Evolutionary conservation across 805 yeast genomes (phyloP).

Genomic region (Candida glaebosa): DNA sequence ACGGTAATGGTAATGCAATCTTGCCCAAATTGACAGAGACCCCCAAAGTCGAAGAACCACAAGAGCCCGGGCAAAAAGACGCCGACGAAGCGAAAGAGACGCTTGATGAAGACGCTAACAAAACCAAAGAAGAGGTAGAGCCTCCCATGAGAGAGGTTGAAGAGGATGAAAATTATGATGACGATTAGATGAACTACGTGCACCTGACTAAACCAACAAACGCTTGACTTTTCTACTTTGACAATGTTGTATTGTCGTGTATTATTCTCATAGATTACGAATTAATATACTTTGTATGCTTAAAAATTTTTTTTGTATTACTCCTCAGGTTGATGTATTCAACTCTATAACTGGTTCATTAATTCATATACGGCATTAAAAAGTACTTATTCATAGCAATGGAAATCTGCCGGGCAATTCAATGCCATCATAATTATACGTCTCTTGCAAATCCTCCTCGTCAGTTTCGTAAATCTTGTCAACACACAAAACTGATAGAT

Average conservation of each 20-base stretch:
- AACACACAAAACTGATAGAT: conserved; percentile 20
- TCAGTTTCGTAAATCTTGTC: conserved; percentile 6
- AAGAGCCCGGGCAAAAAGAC: not conserved
- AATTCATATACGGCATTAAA: too few species aligned
- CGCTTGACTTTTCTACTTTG: too few species aligned
- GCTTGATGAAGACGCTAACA: conserved; percentile 27
- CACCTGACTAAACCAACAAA: not conserved
- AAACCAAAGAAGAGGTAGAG: conserved; percentile 27
- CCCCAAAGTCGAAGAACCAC: conserved; percentile 5
- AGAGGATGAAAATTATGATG: conserved; percentile 44
- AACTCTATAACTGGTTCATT: too few species aligned
- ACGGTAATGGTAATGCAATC: conserved; percentile 15
- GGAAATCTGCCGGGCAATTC: conserved; percentile 9
- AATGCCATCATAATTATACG: not conserved
- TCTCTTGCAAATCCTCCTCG: conserved; percentile 1
- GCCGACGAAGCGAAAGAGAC: conserved; percentile 6
- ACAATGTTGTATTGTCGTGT: not conserved
- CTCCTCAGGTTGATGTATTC: too few species aligned
- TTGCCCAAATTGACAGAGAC: conserved; percentile 7
- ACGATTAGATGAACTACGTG: not conserved
- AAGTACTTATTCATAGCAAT: not conserved
- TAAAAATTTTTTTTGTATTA: not conserved
- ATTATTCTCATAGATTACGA: not conserved
- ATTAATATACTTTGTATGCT: not conserved
- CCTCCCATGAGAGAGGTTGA: conserved; percentile 45